These are phyloP conservation scores for Cyclotella atomus DNA, from an alignment of 108 stramenopile species.

Conservation along the genomic window DNA sequence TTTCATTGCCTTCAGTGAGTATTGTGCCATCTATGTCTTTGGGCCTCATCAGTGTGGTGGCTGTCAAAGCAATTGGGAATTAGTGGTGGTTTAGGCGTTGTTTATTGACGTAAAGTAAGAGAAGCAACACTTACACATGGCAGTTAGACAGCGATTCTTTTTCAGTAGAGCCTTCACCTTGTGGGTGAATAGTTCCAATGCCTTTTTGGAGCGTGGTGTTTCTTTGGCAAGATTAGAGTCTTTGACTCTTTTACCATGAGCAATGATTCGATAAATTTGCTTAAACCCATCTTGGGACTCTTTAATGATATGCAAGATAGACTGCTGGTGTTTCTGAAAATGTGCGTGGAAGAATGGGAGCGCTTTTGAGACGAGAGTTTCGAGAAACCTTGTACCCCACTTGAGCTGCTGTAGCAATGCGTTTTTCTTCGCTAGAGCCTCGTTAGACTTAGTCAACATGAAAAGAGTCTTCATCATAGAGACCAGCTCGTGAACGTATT, in stretches of 20 bases:
- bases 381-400: conserved; percentile 48
- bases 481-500: conserved; percentile 18
- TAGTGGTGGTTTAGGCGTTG: not conserved
- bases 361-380: conserved; percentile 51
- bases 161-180: conserved; percentile 53
- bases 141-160: conserved; percentile 52
- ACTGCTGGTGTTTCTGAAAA: conserved; percentile 40
- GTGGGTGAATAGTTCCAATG: conserved; percentile 53
- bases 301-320: conserved; percentile 39
- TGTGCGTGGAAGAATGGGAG: conserved; percentile 49
- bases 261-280: conserved; percentile 42
- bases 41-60: conserved; percentile 7
- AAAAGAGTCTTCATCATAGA: conserved; percentile 25
- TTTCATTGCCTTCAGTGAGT: not conserved
- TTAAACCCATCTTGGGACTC: conserved; percentile 30
- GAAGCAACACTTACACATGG: conserved; percentile 29
- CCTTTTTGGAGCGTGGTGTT: conserved; percentile 51
- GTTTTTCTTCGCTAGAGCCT: conserved; percentile 42
- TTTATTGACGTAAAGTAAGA: not conserved
- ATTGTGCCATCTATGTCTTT: conserved; percentile 29
- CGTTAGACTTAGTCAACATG: conserved; percentile 31
- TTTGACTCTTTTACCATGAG: conserved; percentile 55
- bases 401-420: conserved; percentile 48
- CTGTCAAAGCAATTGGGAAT: not conserved
- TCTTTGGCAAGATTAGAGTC: conserved; percentile 51